Evolutionary conservation across 345 rosid species (phyloP).

Genomic region (Eucalyptus coolabah): DNA sequence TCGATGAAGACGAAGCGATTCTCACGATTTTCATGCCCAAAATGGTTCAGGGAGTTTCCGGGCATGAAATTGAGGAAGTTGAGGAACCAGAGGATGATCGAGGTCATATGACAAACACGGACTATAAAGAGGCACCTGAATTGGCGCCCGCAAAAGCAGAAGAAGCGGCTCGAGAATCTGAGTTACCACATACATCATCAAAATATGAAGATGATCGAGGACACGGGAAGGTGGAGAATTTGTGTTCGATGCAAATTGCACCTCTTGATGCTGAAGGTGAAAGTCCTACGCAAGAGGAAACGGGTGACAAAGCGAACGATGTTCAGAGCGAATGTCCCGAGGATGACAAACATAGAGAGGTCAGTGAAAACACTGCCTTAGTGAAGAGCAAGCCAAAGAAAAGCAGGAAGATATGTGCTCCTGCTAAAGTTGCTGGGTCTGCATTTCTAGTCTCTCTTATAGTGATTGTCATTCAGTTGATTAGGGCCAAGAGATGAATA

Average conservation of each 20-base stretch:
- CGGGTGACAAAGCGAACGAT: not conserved
- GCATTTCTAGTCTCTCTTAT: conserved; percentile 42
- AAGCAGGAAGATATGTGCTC: conserved; percentile 10
- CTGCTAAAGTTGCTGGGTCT: conserved; percentile 40
- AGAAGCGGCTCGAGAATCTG: not conserved
- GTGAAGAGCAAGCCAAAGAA: not conserved
- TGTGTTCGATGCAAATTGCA: too few species aligned
- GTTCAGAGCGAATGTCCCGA: not conserved
- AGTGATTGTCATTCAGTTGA: conserved; percentile 28
- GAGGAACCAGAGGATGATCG: conserved; percentile 1
- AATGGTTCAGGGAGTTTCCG: conserved; percentile 36
- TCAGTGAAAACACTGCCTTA: not conserved
- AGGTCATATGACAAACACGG: not conserved
- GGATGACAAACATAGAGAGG: conserved; percentile 1
- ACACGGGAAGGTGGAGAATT: not conserved
- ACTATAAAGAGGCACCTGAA: not conserved
- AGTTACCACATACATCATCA: not conserved
- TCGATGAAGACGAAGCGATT: conserved; percentile 34
- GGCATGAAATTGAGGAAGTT: conserved; percentile 43
- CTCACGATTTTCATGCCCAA: conserved; percentile 63
- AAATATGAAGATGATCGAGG: not conserved
- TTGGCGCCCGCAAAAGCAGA: not conserved
- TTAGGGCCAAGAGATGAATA: conserved; percentile 19
- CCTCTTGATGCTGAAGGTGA: too few species aligned
- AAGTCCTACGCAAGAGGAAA: too few species aligned